phyloP scores from a whole-genome alignment of 2,329 filamentous ascomycete genomes.

The Pestalotiopsis sp. region DNA sequence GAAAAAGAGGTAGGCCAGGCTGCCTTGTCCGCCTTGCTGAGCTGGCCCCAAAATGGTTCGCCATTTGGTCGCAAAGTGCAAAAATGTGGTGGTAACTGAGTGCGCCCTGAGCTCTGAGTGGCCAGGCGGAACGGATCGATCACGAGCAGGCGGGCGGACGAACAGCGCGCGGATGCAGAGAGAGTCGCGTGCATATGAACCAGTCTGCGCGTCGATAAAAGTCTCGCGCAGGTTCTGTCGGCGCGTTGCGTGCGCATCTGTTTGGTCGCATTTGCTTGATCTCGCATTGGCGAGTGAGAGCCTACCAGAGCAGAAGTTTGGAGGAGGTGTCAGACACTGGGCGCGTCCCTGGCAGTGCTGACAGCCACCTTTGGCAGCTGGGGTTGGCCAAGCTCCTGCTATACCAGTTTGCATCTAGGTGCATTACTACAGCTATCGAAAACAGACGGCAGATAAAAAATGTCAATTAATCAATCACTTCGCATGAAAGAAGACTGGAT shows the following conservation, averaged over 20 bases:
- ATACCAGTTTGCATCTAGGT: background rate
- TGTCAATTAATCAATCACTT: no score
- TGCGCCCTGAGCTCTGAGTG: background rate
- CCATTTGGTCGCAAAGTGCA: slow-evolving; percentile 1
- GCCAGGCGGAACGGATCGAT: background rate
- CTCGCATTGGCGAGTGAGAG: slow-evolving; percentile 4
- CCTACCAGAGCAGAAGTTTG: background rate
- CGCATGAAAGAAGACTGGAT: no score
- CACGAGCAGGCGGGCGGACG: background rate
- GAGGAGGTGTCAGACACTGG: background rate
- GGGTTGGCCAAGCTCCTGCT: background rate
- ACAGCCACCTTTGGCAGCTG: background rate
- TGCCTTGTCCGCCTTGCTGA: slow-evolving; percentile 9
- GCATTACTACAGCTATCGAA: no score
- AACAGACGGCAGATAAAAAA: no score
- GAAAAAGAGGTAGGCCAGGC: slow-evolving; percentile 2
- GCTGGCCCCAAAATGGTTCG: slow-evolving; percentile 11
- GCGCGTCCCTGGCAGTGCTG: background rate
- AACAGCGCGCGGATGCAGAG: background rate
- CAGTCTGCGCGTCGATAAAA: background rate
- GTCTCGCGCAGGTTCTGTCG: background rate
- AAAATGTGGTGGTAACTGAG: background rate
- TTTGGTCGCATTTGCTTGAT: slow-evolving; percentile 2
- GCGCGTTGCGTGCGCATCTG: background rate
- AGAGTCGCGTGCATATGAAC: background rate